phyloP scores from a whole-genome alignment of 495 filamentous ascomycete species.

The Hyaloscypha finlandica region DNA sequence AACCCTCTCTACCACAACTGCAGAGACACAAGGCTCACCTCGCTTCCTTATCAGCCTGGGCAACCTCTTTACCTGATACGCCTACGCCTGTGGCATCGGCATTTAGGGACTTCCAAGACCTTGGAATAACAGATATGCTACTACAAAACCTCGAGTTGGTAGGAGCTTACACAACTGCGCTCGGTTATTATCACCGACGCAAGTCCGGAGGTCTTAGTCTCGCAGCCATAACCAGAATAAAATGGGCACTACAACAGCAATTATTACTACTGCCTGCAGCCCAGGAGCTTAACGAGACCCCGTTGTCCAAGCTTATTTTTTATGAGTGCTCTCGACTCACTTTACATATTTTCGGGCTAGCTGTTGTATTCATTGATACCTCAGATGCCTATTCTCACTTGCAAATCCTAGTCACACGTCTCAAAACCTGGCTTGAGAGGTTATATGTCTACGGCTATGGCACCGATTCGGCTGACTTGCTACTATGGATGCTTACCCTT shows the following conservation, averaged over 20 bases:
- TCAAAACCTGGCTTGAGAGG: not conserved
- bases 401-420: conserved; percentile 5
- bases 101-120: not conserved
- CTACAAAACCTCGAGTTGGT: not conserved
- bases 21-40: not conserved
- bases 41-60: not conserved
- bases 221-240: not conserved
- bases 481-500: conserved; percentile 4
- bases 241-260: not conserved
- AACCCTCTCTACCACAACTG: not conserved
- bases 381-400: not conserved
- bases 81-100: not conserved
- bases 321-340: conserved; percentile 1
- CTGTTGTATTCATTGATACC: conserved; percentile 11
- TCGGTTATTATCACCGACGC: not conserved
- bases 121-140: not conserved
- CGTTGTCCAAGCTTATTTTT: not conserved
- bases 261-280: not conserved
- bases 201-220: not conserved
- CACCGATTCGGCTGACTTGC: not conserved
- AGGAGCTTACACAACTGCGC: not conserved
- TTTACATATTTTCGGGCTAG: conserved; percentile 11
- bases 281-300: not conserved
- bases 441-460: not conserved
- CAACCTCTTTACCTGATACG: not conserved